Evolutionary conservation across 371 early-diverging fungal genomes (phyloP), one percentile per base, ranked within the genome.

Genomic region (Actinomucor elegans): DNA sequence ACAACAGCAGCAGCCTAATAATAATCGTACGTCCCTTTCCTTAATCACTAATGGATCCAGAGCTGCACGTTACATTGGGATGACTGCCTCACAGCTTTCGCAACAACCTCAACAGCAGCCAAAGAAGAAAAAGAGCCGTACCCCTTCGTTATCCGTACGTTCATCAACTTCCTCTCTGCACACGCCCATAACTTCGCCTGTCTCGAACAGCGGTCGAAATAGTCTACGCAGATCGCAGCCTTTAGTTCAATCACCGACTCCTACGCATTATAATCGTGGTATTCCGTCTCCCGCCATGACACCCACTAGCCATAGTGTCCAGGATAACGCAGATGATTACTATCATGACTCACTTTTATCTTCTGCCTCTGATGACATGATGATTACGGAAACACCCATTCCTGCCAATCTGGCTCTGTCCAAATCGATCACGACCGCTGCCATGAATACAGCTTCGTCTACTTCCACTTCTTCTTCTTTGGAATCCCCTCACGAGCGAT

Each of bases 1-100:
- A n/a, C n/a, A n/a, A n/a, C n/a, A n/a, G n/a, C n/a, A n/a, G n/a
- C n/a, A n/a, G n/a, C n/a, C n/a, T n/a, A 36, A 21, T 37, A 37
- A 24, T 36, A 34, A 42, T 51, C 41, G 26, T 45, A 29, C 15
- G 18, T 37, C 69, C 66, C 58, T 71, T 31, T 64, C 76, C 9
- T 64, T 70, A 12, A 80, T 79, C 40, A 72, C 79, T 3, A 67
- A 65, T n/a, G 81, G 85, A 26, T 81, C 81, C 7, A 64, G 81
- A 21, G 83, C 85, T 14, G 80, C 80, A 42, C 80, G 77, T 33
- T 85, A 85, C 42, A 64, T 85, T 23, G 77, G 83, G 18, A 75
- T 85, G 75, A 80, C 81, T 0, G 83, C 85, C 12, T 69, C 59
- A 14, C 83, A 84, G 23, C 71, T 84, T 5, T 71, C 75, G 12